Conservation (phyloP, 306 rosid species). For the Lathyrus oleraceus region DNA sequence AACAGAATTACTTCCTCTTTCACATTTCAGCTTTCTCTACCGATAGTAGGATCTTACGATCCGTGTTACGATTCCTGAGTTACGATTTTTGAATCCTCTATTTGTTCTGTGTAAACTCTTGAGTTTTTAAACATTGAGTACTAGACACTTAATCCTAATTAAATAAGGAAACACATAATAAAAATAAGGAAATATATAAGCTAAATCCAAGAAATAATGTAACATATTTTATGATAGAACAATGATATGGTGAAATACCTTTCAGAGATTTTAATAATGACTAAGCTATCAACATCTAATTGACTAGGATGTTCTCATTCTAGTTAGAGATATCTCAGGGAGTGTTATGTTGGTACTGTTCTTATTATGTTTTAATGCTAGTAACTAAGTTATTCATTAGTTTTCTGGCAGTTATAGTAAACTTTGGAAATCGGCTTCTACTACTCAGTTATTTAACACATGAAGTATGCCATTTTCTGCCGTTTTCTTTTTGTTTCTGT, state of each 20-base stretch:
- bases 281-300: slow-evolving; percentile 1
- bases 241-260: slow-evolving; percentile 4
- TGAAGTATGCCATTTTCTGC: not conserved
- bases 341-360: slow-evolving; percentile 18
- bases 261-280: not conserved
- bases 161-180: not conserved
- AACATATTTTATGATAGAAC: not conserved
- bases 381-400: not conserved
- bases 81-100: no score
- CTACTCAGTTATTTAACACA: slow-evolving; percentile 1
- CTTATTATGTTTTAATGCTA: slow-evolving; percentile 1
- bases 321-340: not conserved
- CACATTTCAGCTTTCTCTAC: no score
- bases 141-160: not conserved
- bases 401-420: slow-evolving; percentile 1
- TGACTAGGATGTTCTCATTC: slow-evolving; percentile 4
- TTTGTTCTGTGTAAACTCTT: no score
- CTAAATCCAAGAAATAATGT: not conserved
- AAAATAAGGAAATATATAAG: not conserved
- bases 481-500: slow-evolving; percentile 5
- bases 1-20: no score
- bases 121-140: no score
- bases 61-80: no score
- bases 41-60: no score
- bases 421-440: not conserved